Evolutionary conservation across 768 basidiomycete species (phyloP), one percentile per base, ranked within the genome.

Genomic region (Trametes meyenii): DNA sequence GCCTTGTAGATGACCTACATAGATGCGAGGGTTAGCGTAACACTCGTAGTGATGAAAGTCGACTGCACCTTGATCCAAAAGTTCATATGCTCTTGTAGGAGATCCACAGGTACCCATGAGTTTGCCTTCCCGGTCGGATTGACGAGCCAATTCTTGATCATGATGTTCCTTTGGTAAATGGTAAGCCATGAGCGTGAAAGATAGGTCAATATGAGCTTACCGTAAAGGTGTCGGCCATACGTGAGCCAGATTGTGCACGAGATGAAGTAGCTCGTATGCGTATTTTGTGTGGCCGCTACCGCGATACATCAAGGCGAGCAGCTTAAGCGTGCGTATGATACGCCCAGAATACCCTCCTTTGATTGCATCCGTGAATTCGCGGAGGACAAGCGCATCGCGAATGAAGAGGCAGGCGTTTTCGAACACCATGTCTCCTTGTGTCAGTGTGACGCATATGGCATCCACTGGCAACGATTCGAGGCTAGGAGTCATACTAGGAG

Each of bases 61-160:
- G n/a, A n/a, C n/a, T n/a, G 14, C 8, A 73, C 75, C 70, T 75
- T 75, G 21, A 71, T 73, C 71, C 71, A 76, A 50, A 63, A 73
- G 45, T 75, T 74, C 43, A 70, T 33, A 49, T 76, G 75, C 40
- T 77, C 74, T 40, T 77, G 75, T 35, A 77, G 38, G 0, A 76
- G 66, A 42, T 77, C 76, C 0, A 74, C 61, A 23, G 70, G 67
- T 0, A 74, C 58, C 35, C 59, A 76, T 1, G 51, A 19, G 44
- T 71, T 66, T 0, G 50, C 35, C 42, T 67, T 64, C 7, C 73
- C 72, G 0, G 69, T 66, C 0, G 73, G 66, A 63, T 74, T 73
- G 2, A 73, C 57, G 0, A 77, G 70, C 75, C 76, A 77, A 42
- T 77, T 77, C 0, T 73, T 67, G 1, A 76, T 35, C 0, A 76